Conservation (phyloP, 192 early-diverging fungal species). For the Neocallimastix lanati region DNA sequence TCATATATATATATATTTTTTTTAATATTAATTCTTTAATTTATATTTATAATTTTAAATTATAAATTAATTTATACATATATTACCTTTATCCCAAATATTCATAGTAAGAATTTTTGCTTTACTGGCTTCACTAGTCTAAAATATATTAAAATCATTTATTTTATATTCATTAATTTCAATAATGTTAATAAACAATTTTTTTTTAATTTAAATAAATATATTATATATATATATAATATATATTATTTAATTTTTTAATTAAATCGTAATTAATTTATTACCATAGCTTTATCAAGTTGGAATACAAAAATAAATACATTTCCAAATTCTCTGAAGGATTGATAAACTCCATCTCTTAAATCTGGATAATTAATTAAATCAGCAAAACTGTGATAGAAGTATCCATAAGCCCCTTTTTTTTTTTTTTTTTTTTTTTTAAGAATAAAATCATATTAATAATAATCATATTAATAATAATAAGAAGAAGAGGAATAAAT, state of each 20-base stretch:
- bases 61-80: no score
- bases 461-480: no score
- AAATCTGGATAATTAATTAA: not conserved
- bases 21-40: no score
- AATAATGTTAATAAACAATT: no score
- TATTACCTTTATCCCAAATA: not conserved
- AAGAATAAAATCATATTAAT: no score
- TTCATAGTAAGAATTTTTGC: not conserved
- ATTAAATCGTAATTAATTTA: not conserved
- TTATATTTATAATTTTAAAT: no score
- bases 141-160: not conserved
- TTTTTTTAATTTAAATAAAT: no score
- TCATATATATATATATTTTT: no score
- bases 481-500: no score
- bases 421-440: not conserved
- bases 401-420: not conserved
- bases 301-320: not conserved
- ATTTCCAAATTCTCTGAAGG: not conserved
- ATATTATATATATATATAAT: no score
- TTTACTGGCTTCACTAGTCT: not conserved
- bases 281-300: not conserved
- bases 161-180: no score
- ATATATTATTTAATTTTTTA: no score
- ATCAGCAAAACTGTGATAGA: not conserved
- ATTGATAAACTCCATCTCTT: not conserved